Evolutionary conservation across 345 rosid genomes (phyloP).

Genomic region (Psidium friedrichsthalianum): DNA sequence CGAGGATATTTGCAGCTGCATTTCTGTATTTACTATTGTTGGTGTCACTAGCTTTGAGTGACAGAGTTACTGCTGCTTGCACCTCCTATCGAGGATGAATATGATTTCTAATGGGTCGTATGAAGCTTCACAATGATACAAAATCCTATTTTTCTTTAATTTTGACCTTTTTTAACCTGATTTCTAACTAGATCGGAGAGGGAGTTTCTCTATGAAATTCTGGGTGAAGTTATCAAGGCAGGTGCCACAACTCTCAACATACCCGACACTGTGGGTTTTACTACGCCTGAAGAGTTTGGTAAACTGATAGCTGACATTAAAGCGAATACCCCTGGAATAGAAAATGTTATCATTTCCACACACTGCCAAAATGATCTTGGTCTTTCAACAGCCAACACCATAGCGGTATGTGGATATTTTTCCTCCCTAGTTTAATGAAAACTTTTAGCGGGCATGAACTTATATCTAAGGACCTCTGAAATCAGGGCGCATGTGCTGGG

Average conservation of each 20-base stretch:
- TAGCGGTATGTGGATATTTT: constrained; percentile 43
- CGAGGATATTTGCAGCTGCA: neutral
- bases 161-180: neutral
- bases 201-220: constrained; percentile 65
- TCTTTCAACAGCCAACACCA: constrained; percentile 92
- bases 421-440: neutral
- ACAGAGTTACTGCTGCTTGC: neutral
- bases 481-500: constrained; percentile 84
- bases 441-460: neutral
- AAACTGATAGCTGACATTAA: constrained; percentile 76
- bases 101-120: neutral
- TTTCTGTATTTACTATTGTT: neutral
- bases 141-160: neutral
- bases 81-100: neutral
- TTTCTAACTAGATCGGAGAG: constrained; percentile 58
- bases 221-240: constrained; percentile 89
- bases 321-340: constrained; percentile 82
- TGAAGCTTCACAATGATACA: neutral
- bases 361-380: constrained; percentile 99
- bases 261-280: constrained; percentile 95
- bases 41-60: neutral
- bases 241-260: constrained; percentile 95
- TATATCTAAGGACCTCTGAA: neutral
- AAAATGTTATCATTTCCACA: constrained; percentile 79
- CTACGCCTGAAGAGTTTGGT: constrained; percentile 71